Conservation (phyloP, 176 grass and related monocot species). For the Oryza officinalis region DNA sequence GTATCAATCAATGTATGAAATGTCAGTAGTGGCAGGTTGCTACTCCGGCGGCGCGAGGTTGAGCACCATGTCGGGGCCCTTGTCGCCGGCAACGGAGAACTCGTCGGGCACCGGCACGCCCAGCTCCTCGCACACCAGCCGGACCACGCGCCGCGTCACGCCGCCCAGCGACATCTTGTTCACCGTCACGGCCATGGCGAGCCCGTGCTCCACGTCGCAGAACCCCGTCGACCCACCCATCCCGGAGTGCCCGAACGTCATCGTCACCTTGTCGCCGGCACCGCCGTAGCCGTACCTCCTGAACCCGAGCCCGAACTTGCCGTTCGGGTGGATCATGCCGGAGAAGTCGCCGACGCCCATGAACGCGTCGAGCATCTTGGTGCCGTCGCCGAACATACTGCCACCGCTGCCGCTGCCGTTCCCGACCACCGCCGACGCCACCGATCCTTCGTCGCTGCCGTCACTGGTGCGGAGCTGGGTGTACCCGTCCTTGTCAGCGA, state of each 20-base stretch:
- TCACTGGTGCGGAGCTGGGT: constrained; percentile 39
- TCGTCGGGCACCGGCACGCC: constrained; percentile 80
- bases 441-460: background rate
- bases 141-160: constrained; percentile 66
- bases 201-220: constrained; percentile 66
- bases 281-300: constrained; percentile 45
- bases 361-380: constrained; percentile 47
- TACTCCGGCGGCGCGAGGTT: constrained; percentile 39
- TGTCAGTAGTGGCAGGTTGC: background rate
- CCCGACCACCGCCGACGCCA: too few species aligned
- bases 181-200: constrained; percentile 85
- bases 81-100: constrained; percentile 66
- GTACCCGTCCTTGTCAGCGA: constrained; percentile 39
- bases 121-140: constrained; percentile 77
- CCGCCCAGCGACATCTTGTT: constrained; percentile 84
- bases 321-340: constrained; percentile 45
- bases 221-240: constrained; percentile 84
- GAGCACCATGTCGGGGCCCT: constrained; percentile 87
- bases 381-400: background rate
- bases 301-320: constrained; percentile 80
- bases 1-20: background rate
- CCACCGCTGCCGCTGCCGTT: background rate
- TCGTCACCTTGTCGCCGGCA: constrained; percentile 2
- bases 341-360: constrained; percentile 58
- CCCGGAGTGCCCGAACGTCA: constrained; percentile 79